Percentiles rank a stretch among this genome's conserved stretches.
Conservation (phyloP, 2,329 filamentous ascomycete species). For the Penicillium sclerotiorum region DNA sequence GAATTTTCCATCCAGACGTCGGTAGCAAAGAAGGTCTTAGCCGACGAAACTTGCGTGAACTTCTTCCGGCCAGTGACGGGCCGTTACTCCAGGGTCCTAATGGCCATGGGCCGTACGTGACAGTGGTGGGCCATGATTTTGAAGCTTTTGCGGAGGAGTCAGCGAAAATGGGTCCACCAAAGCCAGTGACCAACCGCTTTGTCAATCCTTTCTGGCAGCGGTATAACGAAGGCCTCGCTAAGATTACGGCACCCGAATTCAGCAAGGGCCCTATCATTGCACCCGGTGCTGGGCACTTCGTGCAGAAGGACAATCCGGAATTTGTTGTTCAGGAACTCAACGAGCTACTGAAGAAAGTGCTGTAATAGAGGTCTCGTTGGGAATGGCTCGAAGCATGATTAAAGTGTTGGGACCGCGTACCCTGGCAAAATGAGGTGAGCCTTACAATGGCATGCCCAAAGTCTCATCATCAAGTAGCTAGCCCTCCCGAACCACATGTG, state of each 20-base stretch:
- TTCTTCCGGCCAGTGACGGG: conserved; percentile 49
- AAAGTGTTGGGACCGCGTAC: no score
- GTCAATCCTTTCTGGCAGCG: conserved; percentile 56
- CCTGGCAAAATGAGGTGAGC: no score
- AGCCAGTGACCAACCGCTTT: conserved; percentile 51
- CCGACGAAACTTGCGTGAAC: conserved; percentile 45
- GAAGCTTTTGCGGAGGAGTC: conserved; percentile 55
- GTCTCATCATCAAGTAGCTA: no score
- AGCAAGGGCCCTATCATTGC: conserved; percentile 53
- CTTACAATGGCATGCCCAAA: no score
- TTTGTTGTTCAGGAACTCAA: conserved; percentile 41
- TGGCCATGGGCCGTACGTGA: conserved; percentile 44
- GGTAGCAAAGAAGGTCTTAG: conserved; percentile 55
- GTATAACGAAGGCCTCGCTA: conserved; percentile 57
- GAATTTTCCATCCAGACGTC: conserved; percentile 29
- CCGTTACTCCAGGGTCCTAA: conserved; percentile 45
- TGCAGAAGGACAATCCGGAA: conserved; percentile 57
- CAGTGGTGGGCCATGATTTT: conserved; percentile 58
- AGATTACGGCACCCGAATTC: conserved; percentile 45
- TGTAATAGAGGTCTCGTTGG: background rate
- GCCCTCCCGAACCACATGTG: no score
- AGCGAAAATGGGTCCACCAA: conserved; percentile 35
- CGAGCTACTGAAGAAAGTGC: background rate
- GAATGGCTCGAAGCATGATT: background rate
- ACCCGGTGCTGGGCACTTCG: conserved; percentile 56